phyloP scores from a whole-genome alignment of 306 rosid genomes.

The Castanopsis chinensis region DNA sequence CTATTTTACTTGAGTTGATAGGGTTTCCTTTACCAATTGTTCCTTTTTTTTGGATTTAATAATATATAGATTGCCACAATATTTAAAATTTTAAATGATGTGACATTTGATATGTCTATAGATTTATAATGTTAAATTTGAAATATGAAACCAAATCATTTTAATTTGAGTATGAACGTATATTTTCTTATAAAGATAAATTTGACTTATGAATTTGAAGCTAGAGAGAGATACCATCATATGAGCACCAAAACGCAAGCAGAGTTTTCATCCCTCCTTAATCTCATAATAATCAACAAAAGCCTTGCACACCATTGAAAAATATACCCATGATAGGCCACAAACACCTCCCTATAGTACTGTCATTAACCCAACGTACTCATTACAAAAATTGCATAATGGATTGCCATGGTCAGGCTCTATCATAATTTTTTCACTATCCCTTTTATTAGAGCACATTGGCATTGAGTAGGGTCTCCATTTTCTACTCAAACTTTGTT shows the following conservation, averaged over 20 bases:
- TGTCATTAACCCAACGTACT: constrained; percentile 32
- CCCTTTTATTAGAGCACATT: constrained; percentile 8
- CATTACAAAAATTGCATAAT: constrained; percentile 79
- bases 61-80: too few species aligned
- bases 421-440: constrained; percentile 55
- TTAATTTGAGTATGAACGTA: too few species aligned
- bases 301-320: constrained; percentile 62
- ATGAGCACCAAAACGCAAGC: constrained; percentile 78
- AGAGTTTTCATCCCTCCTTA: constrained; percentile 65
- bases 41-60: too few species aligned
- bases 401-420: constrained; percentile 50
- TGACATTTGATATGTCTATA: too few species aligned
- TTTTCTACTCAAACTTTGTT: constrained; percentile 12
- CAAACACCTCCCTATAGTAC: constrained; percentile 41
- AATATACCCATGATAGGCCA: constrained; percentile 82
- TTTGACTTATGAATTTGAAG: background rate
- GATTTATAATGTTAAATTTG: too few species aligned
- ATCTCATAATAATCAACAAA: constrained; percentile 60
- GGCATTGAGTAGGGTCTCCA: background rate
- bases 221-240: constrained; percentile 28
- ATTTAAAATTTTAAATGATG: too few species aligned
- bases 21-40: too few species aligned
- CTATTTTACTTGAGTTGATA: too few species aligned
- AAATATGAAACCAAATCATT: too few species aligned
- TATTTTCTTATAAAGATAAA: background rate